These are phyloP conservation scores for Perkinsus chesapeaki DNA, from an alignment of 169 alveolate species.

Conservation along the genomic window DNA sequence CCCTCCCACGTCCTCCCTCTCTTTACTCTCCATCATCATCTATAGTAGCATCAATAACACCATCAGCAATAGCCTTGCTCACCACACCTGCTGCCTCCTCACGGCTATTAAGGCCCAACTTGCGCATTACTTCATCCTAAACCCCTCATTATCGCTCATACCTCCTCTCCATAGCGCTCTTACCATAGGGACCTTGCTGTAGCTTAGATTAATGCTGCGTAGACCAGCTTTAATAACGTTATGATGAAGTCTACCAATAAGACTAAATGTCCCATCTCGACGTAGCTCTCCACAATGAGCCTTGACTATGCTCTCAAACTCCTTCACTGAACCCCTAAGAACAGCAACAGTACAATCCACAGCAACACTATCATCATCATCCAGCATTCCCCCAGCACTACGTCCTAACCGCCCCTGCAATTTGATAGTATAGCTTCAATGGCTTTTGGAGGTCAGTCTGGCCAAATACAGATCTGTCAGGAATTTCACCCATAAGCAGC, in stretches of 20 bases:
- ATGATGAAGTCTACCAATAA: conserved; percentile 82
- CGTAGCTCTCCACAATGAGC: conserved; percentile 53
- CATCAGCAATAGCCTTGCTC: conserved; percentile 90
- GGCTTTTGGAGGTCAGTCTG: conserved; percentile 62
- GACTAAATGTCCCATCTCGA: conserved; percentile 75
- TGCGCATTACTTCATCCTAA: conserved; percentile 69
- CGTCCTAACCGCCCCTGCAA: conserved; percentile 42
- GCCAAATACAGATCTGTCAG: conserved; percentile 81
- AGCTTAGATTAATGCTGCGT: conserved; percentile 79
- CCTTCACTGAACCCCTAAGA: conserved; percentile 81
- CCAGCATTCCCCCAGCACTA: not conserved
- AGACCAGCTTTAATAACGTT: conserved; percentile 90
- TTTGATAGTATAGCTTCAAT: conserved; percentile 75
- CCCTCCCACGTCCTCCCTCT: not conserved
- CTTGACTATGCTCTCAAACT: conserved; percentile 65
- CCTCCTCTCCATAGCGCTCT: conserved; percentile 1
- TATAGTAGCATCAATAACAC: conserved; percentile 85
- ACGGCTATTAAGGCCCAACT: conserved; percentile 77
- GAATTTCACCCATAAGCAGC: conserved; percentile 92
- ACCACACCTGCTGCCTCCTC: conserved; percentile 82
- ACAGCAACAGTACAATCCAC: no score
- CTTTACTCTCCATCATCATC: conserved; percentile 60
- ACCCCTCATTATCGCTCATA: not conserved
- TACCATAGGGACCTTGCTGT: conserved; percentile 76
- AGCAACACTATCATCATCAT: no score